Base-by-base conservation (phyloP, 805 yeast species). In the Metahyphopichia silvanorum region DNA sequence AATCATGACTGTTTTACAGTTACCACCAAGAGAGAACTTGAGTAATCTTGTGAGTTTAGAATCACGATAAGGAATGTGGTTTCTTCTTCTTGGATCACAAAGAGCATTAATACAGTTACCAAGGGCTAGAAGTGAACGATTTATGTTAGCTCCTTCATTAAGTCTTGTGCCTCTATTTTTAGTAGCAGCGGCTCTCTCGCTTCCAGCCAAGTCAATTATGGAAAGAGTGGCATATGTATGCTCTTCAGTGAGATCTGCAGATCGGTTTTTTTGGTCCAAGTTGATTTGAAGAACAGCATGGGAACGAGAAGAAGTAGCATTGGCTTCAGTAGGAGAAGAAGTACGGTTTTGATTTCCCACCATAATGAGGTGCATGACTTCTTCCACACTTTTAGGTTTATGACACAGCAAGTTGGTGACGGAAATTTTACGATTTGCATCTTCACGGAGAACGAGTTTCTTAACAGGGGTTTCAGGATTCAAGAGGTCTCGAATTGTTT, bases 41-140 rank as follows among this genome's bases (percentile, higher is more conserved):
- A 91, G 69, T 31, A 91, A 65, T 43, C 98, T 63, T 0, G 98
- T 91, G 33, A 91, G 66, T 49, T 89, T 89, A 6, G 95, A 86
- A 54, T 91, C 95, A 46, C 98, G 63, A 56, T 86, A 91, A 0
- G 98, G 98, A 8, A 91, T 76, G 60, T 88, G 96, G 46, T 74
- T 70, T 38, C 76, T 61, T 31, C 75, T 65, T 35, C 80, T 69
- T 4, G 78, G 76, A 43, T 82, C 88, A 59, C 96, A 86, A 26
- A 89, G 65, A 1, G 97, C 96, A 56, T 87, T 88, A 40, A 91
- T 89, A 57, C 97, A 91, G 51, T 88, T 89, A 0, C 97, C 98
- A 28, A 91, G 67, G 0, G 98, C 96, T 30, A 91, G 60, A 27
- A 91, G 64, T 0, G 96, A 87, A 53, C 80, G 77, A 62, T 91